phyloP scores from a whole-genome alignment of 805 yeast genomes.

The Saccharomycopsis selenospora region DNA sequence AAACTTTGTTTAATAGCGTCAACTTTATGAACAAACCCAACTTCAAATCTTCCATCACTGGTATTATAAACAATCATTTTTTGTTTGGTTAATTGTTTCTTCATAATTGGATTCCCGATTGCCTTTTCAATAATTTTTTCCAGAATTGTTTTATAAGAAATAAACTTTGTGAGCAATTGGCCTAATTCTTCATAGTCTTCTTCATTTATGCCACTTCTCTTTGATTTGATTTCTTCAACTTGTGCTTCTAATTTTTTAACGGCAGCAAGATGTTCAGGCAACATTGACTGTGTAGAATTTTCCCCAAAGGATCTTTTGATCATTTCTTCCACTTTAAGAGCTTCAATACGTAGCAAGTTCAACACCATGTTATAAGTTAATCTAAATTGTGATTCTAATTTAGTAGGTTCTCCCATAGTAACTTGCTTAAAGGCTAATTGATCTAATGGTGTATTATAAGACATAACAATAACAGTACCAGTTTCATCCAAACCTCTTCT shows the following conservation, averaged over 20 bases:
- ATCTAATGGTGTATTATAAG: conserved; percentile 59
- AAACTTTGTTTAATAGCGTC: conserved; percentile 30
- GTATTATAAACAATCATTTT: conserved; percentile 54
- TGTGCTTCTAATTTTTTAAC: conserved; percentile 47
- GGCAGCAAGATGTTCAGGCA: conserved; percentile 77
- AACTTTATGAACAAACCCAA: conserved; percentile 51
- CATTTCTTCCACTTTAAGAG: conserved; percentile 95
- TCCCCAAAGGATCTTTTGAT: conserved; percentile 93
- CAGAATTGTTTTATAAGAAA: conserved; percentile 39
- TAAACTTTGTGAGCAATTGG: conserved; percentile 37
- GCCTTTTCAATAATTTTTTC: conserved; percentile 41
- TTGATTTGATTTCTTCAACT: conserved; percentile 33
- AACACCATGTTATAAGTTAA: conserved; percentile 93
- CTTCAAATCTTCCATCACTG: conserved; percentile 31
- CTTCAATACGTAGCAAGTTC: conserved; percentile 86
- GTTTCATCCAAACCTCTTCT: conserved; percentile 90
- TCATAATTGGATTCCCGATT: conserved; percentile 40
- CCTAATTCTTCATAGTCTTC: conserved; percentile 33
- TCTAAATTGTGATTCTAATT: conserved; percentile 84
- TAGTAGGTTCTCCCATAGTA: conserved; percentile 83
- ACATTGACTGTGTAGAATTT: conserved; percentile 72
- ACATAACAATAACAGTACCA: conserved; percentile 92
- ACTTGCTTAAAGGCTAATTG: conserved; percentile 64
- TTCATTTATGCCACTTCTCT: conserved; percentile 10
- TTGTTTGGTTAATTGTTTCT: conserved; percentile 45